These are phyloP conservation scores for Cardamine chenopodiifolia DNA, from an alignment of 345 rosid species.

Conservation along the genomic window DNA sequence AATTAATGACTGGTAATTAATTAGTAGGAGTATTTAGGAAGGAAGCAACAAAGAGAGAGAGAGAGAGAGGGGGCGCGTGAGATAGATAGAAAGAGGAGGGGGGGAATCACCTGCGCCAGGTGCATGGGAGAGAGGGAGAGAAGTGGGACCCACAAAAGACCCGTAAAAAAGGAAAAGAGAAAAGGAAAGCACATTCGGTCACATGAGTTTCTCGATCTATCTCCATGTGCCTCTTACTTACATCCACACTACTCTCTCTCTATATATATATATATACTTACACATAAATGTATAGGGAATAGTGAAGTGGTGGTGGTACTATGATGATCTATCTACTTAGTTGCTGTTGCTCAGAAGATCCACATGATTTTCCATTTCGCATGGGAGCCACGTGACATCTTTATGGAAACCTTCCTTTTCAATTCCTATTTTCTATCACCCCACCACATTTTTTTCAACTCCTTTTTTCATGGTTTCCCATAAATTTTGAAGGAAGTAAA, in stretches of 20 bases:
- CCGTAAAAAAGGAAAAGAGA: constrained; percentile 38
- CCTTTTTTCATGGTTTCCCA: constrained; percentile 5
- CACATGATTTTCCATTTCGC: constrained; percentile 32
- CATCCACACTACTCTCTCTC: background rate
- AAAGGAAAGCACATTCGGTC: constrained; percentile 43
- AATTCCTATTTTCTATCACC: background rate
- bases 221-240: constrained; percentile 33
- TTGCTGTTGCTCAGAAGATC: constrained; percentile 29
- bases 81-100: background rate
- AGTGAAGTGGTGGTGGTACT: constrained; percentile 33
- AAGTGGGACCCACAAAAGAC: constrained; percentile 29
- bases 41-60: background rate
- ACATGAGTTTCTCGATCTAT: constrained; percentile 39
- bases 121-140: constrained; percentile 35
- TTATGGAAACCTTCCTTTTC: constrained; percentile 24
- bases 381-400: constrained; percentile 44
- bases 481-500: background rate
- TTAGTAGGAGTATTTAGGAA: background rate
- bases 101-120: constrained; percentile 35
- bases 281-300: background rate
- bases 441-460: constrained; percentile 33
- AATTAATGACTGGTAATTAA: too few relatives aligned
- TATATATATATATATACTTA: background rate
- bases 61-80: constrained; percentile 23
- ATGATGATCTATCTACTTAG: constrained; percentile 39